Conservation (phyloP, 306 rosid species). For the Quercus aquifolioides region DNA sequence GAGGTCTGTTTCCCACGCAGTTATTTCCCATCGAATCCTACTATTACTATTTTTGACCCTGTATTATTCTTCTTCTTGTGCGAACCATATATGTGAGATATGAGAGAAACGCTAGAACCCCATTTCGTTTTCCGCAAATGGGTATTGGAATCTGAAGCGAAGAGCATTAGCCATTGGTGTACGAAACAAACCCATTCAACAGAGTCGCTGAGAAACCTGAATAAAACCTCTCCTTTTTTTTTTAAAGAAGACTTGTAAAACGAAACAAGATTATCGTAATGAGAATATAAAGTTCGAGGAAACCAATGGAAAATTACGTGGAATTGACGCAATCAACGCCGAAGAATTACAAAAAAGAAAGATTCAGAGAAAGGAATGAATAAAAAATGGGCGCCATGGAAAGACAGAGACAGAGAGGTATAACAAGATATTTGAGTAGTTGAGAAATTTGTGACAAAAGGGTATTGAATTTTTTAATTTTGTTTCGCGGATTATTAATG, state of each 20-base stretch:
- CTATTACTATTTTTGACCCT: neutral
- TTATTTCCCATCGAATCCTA: slow-evolving; percentile 75
- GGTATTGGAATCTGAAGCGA: neutral
- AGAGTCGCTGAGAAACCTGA: no score
- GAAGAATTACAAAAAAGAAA: neutral
- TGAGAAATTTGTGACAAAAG: neutral
- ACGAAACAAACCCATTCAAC: neutral
- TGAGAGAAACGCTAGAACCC: neutral
- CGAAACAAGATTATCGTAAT: neutral
- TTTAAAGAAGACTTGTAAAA: neutral
- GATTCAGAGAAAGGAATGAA: slow-evolving; percentile 4
- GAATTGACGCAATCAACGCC: neutral
- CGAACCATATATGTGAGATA: slow-evolving; percentile 9
- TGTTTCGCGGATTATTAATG: neutral
- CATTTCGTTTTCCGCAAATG: neutral
- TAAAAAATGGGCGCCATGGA: neutral
- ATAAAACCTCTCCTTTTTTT: no score
- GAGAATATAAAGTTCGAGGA: neutral
- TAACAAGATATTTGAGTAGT: neutral
- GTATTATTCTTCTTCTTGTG: slow-evolving; percentile 10
- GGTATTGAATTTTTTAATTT: neutral
- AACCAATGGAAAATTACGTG: neutral
- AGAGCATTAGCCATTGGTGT: neutral
- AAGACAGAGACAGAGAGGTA: no score
- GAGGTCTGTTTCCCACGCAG: slow-evolving; percentile 51